Percentiles rank a stretch among this genome's conserved stretches.
Conservation (phyloP, 805 yeast species). For the Cyberlindnera euphorbiiphila region DNA sequence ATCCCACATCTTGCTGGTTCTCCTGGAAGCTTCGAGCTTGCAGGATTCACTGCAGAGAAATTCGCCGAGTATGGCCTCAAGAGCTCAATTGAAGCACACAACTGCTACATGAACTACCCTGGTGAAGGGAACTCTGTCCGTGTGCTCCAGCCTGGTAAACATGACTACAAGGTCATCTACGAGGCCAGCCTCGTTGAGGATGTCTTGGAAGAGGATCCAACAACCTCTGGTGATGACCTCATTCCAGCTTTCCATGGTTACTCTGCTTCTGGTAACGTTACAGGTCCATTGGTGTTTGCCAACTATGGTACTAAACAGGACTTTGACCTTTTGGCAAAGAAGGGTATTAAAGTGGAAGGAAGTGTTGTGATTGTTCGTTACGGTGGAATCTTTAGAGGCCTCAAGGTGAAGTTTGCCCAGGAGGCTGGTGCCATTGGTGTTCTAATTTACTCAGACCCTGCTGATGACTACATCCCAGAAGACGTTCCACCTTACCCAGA, state of each 20-base stretch:
- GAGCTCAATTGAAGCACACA: constrained; percentile 50
- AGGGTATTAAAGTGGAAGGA: constrained; percentile 49
- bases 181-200: constrained; percentile 54
- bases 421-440: constrained; percentile 67
- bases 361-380: constrained; percentile 66
- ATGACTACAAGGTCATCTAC: constrained; percentile 32
- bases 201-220: constrained; percentile 46
- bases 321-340: constrained; percentile 42
- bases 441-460: constrained; percentile 65
- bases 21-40: constrained; percentile 37
- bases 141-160: constrained; percentile 30
- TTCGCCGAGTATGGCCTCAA: constrained; percentile 58
- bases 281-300: constrained; percentile 61
- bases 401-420: constrained; percentile 74
- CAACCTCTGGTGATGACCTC: constrained; percentile 38
- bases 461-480: constrained; percentile 53
- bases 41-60: constrained; percentile 55
- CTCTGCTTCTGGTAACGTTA: constrained; percentile 71
- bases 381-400: constrained; percentile 64
- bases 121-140: constrained; percentile 44
- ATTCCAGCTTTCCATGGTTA: constrained; percentile 77
- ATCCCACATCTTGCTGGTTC: constrained; percentile 60
- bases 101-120: constrained; percentile 64
- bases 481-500: constrained; percentile 66
- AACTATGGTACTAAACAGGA: constrained; percentile 67